phyloP scores from a whole-genome alignment of 2,329 filamentous ascomycete species.

The Phialophora tarda region DNA sequence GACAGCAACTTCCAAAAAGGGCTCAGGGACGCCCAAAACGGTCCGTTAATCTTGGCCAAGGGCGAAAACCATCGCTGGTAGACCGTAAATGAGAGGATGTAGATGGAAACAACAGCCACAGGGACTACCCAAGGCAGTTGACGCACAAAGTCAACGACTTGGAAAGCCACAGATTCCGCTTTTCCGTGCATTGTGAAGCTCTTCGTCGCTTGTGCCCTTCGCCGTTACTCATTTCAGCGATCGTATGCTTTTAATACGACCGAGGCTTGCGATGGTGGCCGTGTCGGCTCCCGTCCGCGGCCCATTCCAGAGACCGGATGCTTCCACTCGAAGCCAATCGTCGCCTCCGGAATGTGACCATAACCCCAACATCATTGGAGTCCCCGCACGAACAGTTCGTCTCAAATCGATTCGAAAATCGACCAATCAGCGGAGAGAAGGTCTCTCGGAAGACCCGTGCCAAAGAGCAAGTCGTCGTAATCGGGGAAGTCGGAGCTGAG shows the following conservation, averaged over 20 bases:
- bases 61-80: background rate
- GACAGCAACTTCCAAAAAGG: conserved; percentile 28
- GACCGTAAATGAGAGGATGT: background rate
- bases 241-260: background rate
- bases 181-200: background rate
- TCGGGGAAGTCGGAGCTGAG: conserved; percentile 8
- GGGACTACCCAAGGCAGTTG: background rate
- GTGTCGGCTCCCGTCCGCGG: background rate
- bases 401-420: conserved; percentile 6
- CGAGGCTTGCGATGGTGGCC: background rate
- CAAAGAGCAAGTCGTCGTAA: conserved; percentile 17
- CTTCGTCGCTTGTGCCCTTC: background rate
- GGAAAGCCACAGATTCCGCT: conserved; percentile 1
- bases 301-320: background rate
- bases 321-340: background rate
- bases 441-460: conserved; percentile 14
- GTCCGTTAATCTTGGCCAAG: background rate
- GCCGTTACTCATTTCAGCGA: background rate
- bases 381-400: conserved; percentile 8
- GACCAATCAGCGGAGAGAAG: conserved; percentile 15
- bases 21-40: background rate
- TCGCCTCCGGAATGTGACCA: background rate
- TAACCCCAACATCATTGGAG: conserved; percentile 18
- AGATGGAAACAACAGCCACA: background rate
- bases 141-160: background rate